phyloP scores from a whole-genome alignment of 257 asterid genomes.

The Solanum medicagineum region DNA sequence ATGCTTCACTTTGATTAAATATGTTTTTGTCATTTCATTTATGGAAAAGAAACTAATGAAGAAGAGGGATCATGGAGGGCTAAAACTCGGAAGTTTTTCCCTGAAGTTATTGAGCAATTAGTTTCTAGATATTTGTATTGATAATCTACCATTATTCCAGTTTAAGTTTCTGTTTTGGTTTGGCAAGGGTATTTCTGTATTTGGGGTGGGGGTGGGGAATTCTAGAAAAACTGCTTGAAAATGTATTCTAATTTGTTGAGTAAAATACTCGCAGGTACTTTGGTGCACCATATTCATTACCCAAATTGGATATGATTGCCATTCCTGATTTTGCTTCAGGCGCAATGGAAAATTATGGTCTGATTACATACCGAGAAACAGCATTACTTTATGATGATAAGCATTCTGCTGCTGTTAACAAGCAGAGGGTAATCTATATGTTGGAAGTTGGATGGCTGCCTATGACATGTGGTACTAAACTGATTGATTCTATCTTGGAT shows the following conservation, averaged over 20 bases:
- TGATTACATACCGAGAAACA: slow-evolving; percentile 84
- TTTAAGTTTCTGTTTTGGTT: not conserved
- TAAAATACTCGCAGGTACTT: slow-evolving; percentile 44
- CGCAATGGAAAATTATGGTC: slow-evolving; percentile 97
- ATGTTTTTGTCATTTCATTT: not conserved
- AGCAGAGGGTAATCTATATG: slow-evolving; percentile 64
- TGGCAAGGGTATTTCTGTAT: not conserved
- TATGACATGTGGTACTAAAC: not conserved
- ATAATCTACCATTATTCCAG: not conserved
- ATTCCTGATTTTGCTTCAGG: slow-evolving; percentile 99
- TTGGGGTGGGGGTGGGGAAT: not conserved
- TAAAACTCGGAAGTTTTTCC: not conserved
- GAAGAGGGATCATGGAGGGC: not conserved
- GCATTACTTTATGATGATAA: slow-evolving; percentile 89
- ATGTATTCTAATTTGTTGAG: not conserved
- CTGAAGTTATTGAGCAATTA: not conserved
- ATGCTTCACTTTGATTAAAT: not conserved
- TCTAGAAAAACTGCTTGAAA: not conserved
- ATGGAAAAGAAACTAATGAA: not conserved
- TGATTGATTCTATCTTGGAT: not conserved
- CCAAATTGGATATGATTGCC: slow-evolving; percentile 94
- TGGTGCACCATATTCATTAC: slow-evolving; percentile 81
- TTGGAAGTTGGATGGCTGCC: slow-evolving; percentile 3
- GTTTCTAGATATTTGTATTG: not conserved
- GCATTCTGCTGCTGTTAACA: slow-evolving; percentile 95